Evolutionary conservation across 148 eudicot species (phyloP).

Genomic region (Rhododendron simsii): DNA sequence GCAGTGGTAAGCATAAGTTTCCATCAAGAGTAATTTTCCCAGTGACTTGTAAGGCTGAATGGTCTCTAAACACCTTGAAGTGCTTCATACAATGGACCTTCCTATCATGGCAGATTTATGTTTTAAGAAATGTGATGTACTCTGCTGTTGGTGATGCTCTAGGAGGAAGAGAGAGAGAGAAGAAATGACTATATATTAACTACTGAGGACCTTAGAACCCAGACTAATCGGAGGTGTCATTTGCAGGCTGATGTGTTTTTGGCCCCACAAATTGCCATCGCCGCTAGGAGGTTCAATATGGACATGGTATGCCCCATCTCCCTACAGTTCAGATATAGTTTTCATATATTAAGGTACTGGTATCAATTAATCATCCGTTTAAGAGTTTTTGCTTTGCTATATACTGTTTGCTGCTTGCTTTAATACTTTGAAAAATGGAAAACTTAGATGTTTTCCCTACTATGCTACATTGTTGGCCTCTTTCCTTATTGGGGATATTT

Average conservation of each 20-base stretch:
- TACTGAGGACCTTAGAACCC: constrained; percentile 1
- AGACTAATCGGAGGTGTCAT: neutral
- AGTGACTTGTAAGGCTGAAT: neutral
- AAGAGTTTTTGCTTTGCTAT: neutral
- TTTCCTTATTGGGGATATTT: neutral
- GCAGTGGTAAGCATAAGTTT: neutral
- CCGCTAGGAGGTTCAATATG: constrained; percentile 41
- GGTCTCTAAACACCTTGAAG: neutral
- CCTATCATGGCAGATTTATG: neutral
- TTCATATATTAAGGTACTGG: neutral
- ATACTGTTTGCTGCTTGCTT: neutral
- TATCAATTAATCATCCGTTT: neutral
- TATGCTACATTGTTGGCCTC: neutral
- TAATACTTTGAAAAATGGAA: neutral
- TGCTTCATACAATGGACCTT: neutral
- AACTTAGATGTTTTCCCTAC: neutral
- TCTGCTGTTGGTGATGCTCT: neutral
- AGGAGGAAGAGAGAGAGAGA: neutral
- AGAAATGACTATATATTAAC: neutral
- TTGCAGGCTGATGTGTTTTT: constrained; percentile 68
- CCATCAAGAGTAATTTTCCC: neutral
- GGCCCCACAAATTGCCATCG: constrained; percentile 59
- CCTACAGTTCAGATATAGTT: neutral
- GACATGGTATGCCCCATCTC: constrained; percentile 45
- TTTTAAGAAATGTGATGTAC: neutral